Base-by-base conservation (phyloP, 306 rosid genomes). In the Pterocarpus macrocarpus region DNA sequence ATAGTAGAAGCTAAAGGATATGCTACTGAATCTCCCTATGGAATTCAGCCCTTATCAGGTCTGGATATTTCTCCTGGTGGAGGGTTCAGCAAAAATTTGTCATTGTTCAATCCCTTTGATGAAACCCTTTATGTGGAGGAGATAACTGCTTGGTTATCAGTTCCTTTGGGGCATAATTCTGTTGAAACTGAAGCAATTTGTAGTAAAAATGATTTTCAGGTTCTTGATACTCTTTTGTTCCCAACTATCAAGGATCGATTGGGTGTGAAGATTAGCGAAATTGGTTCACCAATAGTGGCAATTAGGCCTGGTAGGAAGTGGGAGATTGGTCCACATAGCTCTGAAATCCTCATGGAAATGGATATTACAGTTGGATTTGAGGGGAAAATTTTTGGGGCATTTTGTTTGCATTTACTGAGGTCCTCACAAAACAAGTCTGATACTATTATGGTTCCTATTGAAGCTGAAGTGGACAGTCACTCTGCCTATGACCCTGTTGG, bases 21-120 rank as follows among this genome's bases (percentile, higher is more conserved):
- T 81, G 92, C 96, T 59, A 77, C 81, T 0, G 97, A 95, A 78
- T 93, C 98, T 57, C 96, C 98, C 70, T 89, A 90, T 85, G 94
- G 92, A 83, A 86, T 90, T 84, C 90, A 88, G 64, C 92, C 96
- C 45, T 67, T 90, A 64, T 75, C 80, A 35, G 91, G 89, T 59
- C 49, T 88, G 79, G 89, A 88, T 73, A 78, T 81, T 74, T 90
- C 90, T 81, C 84, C 95, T 7, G 86, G 91, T 82, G 94, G 97
- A 81, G 87, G 90, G 82, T 87, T 92, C 97, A 90, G 87, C 76
- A 87, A 85, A 81, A 90, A 86, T 78, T 86, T 95, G 83, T 89
- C 94, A 9, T 73, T 95, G 87, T 90, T 85, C 81, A 95, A 89
- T 84, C 90, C 98, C 81, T 90, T 89, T 16, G 93, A 92, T 75